These are phyloP conservation scores for Termitomyces sp. DNA, from an alignment of 768 basidiomycete genomes.

Conservation along the genomic window DNA sequence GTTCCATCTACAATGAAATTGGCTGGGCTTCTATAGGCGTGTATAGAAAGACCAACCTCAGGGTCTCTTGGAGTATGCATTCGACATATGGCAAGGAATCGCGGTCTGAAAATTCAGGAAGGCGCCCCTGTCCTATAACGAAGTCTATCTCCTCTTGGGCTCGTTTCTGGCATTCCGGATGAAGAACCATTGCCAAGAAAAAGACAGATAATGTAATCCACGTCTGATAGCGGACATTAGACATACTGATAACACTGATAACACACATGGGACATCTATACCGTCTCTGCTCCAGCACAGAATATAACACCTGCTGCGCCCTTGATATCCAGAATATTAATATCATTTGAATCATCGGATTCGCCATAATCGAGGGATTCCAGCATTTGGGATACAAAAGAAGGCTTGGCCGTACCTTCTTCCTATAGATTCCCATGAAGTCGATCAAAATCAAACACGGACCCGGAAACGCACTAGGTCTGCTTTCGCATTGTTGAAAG, in stretches of 20 bases:
- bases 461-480: constrained; percentile 23
- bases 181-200: constrained; percentile 21
- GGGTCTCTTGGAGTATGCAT: constrained; percentile 9
- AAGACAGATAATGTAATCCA: constrained; percentile 12
- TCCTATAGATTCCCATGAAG: constrained; percentile 6
- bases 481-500: constrained; percentile 23
- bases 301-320: constrained; percentile 8
- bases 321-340: constrained; percentile 10
- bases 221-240: not conserved
- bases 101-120: constrained; percentile 20
- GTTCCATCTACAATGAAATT: not conserved
- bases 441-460: not conserved
- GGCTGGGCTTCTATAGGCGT: no score
- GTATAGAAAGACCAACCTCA: constrained; percentile 1
- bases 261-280: not conserved
- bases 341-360: not conserved
- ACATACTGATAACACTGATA: no score
- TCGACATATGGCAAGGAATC: constrained; percentile 17
- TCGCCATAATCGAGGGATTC: constrained; percentile 10
- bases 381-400: constrained; percentile 14
- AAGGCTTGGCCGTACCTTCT: constrained; percentile 16
- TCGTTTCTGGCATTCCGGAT: constrained; percentile 14
- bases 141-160: constrained; percentile 24
- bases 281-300: constrained; percentile 13
- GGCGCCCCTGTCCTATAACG: constrained; percentile 17